Base-by-base conservation (phyloP, 495 filamentous ascomycete genomes). In the Stereocaulon alpinum region DNA sequence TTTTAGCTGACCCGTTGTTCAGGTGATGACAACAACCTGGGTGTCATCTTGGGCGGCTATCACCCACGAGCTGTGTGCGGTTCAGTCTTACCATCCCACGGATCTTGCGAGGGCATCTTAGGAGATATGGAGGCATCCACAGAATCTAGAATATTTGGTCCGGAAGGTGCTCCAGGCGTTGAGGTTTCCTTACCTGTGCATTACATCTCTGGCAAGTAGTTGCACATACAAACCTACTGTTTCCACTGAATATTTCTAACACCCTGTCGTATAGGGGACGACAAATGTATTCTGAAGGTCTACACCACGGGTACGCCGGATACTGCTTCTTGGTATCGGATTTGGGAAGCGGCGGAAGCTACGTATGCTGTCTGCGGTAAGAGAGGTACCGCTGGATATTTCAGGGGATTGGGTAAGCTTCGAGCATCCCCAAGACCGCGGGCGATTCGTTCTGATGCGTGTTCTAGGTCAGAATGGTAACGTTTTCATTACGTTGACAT, bases 391-490 rank as follows among this genome's bases (percentile, higher is more conserved):
- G 14, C 3, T 30, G 49, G 58, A 20, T 42, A 48, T 43, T 54
- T 27, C 9, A 52, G 58, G 12, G 40, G 48, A 22, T 6, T 54
- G 4, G 58, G 58, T 60, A n/a, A 17, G 78, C 78, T 20, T 27
- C 4, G 9, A 14, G 5, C 18, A 2, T 30, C 6, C 22, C 18
- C 11, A 29, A 27, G 1, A 12, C 2, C 6, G 15, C 15, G 14
- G 7, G 17, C 20, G 1, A 17, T n/a, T 1, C 15, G 6, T n/a
- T 32, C 79, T 49, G 81, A 79, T 50, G 71, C 74, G 41, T 64
- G 56, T 41, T 70, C 62, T 11, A 71, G 66, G 47, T 73, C 64
- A 37, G 66, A 12, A 43, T 5, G 44, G 56, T 40, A 40, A 51
- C 3, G 1, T 59, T 1, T 51, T 51, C 24, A 50, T 14, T 59